Base-by-base conservation (phyloP, 2,329 filamentous ascomycete genomes). In the Trichothecium roseum region DNA sequence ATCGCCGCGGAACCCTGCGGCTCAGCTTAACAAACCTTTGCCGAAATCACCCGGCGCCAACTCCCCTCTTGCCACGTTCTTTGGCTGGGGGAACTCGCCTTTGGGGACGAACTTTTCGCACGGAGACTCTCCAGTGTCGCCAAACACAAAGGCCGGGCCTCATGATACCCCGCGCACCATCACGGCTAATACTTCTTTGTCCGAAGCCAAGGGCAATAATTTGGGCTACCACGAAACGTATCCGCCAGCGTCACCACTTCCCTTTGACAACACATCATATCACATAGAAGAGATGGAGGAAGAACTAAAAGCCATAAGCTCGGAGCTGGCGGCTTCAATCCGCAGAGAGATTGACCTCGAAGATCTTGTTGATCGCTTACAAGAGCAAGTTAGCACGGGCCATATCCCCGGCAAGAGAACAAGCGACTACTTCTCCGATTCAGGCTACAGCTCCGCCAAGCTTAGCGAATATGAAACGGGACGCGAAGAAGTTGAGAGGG, bases 371-470 rank as follows among this genome's bases (percentile, higher is more conserved):
- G 91, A 98, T 45, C 72, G 83, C 39, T 64, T 94, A 47, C 88
- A 95, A 55, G 65, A 77, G n/a, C 87, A 95, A 51, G 69, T 70
- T 43, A 71, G 68, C 56, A 69, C 77, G 58, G 52, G 69, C 50
- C 60, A 68, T 56, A 53, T 65, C 46, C 49, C 70, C 18, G 78
- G 74, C 43, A 81, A 83, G 54, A 75, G 89, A 41, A 93, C 85
- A 8, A 96, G 91, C 60, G 91, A 98, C 60, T 96, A 98, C 62
- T 98, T 91, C 56, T 98, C 91, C 3, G 91, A 98, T 56, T 94
- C 88, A 5, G 91, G 91, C 22, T 81, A 85, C 39, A 89, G 86
- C 56, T 89, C 86, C 1, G 72, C 84, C 36, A 83, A 86, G 50
- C 81, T 80, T 50, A 79, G 81, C 41, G 81, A 84, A 32, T 65